phyloP scores from a whole-genome alignment of 2,329 filamentous ascomycete genomes.

The Chrysoporthe puriensis region DNA sequence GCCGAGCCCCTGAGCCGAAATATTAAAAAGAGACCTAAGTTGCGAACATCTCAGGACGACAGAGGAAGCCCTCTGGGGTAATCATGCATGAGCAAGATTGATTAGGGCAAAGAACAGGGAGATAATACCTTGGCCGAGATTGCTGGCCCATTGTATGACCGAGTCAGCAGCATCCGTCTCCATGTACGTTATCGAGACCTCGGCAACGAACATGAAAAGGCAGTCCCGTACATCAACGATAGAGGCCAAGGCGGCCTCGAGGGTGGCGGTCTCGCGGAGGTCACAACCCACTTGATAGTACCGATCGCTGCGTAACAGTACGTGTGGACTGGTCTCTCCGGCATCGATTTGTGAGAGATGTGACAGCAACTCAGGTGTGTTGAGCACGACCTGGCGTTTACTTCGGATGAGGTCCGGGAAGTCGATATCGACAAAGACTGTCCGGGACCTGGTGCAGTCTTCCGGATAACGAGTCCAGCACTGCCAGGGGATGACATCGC shows the following conservation, averaged over 20 bases:
- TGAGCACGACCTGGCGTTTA: conserved; percentile 71
- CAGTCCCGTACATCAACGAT: conserved; percentile 62
- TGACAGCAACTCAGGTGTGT: conserved; percentile 62
- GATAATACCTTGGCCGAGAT: conserved; percentile 64
- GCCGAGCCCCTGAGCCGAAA: neutral
- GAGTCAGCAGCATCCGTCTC: conserved; percentile 71
- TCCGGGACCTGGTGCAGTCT: conserved; percentile 51
- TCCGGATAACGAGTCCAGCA: conserved; percentile 69
- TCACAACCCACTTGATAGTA: conserved; percentile 86
- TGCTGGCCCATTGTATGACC: conserved; percentile 78
- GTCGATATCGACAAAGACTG: conserved; percentile 82
- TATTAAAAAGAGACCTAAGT: neutral
- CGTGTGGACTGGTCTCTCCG: conserved; percentile 36
- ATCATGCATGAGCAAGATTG: neutral
- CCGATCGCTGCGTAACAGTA: conserved; percentile 67
- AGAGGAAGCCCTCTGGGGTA: too few relatives aligned
- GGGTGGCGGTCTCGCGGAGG: conserved; percentile 65
- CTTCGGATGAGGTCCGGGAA: conserved; percentile 78
- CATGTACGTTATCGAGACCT: conserved; percentile 94
- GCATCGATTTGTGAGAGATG: conserved; percentile 51
- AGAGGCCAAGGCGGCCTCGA: conserved; percentile 62
- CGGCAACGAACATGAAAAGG: conserved; percentile 78
- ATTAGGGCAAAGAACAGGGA: neutral
- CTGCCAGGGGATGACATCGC: conserved; percentile 87
- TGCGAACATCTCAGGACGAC: neutral